Evolutionary conservation across 441 rosid genomes (phyloP), one percentile per base, ranked within the genome.

Genomic region (Geranium incanum): DNA sequence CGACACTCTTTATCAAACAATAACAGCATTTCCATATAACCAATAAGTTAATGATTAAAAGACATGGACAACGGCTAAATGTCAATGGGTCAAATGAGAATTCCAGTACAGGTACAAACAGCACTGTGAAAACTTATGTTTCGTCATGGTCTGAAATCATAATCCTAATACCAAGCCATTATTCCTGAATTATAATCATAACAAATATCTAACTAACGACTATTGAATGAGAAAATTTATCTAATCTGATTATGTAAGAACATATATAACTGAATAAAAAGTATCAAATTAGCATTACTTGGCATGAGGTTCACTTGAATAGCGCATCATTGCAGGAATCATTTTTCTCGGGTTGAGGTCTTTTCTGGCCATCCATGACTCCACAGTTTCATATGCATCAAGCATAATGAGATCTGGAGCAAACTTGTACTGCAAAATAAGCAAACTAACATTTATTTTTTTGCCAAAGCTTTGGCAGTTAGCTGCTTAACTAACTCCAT

Each of bases 271-370:
- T 45, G 13, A 68, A 62, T 39, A 69, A 69, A 66, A 28, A 74
- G 28, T 41, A 64, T 55, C 63, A 45, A 69, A 7, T 41, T 64
- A 59, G 60, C 72, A 78, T 82, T 91, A 95, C 99, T 91, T 95
- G 74, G 98, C 97, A 90, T 93, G 99, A 83, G 97, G 97, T 84
- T 93, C 98, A 77, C 95, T 91, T 78, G 97, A 89, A 87, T 95
- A 95, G 68, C 97, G 98, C 98, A 95, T 89, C 99, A 95, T 91
- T 71, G 99, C 98, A 81, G 98, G 95, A 79, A 93, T 87, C 72
- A 95, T 77, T 80, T 89, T 95, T 85, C 98, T 86, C 13, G 99
- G 97, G 71, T 93, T 89, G 70, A 95, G 86, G 77, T 91, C 84
- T 83, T 91, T 89, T 36, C 83, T 87, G 72, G 89, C 80, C 97